Conservation (phyloP, 805 yeast species). For the Metschnikowia proteae region DNA sequence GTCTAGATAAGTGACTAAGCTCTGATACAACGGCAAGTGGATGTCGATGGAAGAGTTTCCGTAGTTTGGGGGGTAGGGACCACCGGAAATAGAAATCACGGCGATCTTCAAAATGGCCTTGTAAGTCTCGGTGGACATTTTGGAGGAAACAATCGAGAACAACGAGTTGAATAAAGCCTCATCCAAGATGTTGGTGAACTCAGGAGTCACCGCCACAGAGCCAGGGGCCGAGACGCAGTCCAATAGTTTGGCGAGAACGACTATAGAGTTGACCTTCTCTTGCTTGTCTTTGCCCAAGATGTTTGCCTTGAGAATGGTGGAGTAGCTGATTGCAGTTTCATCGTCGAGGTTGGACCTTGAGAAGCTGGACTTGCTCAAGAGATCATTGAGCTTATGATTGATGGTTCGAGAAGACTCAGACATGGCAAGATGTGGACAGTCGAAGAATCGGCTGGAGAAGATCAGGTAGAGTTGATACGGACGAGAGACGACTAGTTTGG, state of each 20-base stretch:
- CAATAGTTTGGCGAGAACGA: conserved; percentile 50
- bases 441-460: neutral
- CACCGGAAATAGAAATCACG: conserved; percentile 40
- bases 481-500: too few species aligned
- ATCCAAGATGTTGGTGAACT: conserved; percentile 35
- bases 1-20: conserved; percentile 37
- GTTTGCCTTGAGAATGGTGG: conserved; percentile 36
- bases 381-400: conserved; percentile 42
- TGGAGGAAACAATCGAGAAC: conserved; percentile 38
- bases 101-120: conserved; percentile 44
- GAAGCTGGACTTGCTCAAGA: conserved; percentile 33
- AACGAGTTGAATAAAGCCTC: conserved; percentile 38
- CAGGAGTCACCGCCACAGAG: conserved; percentile 39
- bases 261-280: conserved; percentile 50
- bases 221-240: conserved; percentile 34
- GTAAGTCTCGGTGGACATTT: conserved; percentile 44
- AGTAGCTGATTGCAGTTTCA: conserved; percentile 31
- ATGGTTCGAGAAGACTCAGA: conserved; percentile 40
- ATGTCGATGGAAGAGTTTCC: conserved; percentile 31
- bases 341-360: conserved; percentile 31
- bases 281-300: conserved; percentile 46
- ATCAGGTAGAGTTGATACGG: neutral
- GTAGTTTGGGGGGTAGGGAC: conserved; percentile 34
- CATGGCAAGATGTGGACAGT: conserved; percentile 19
- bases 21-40: conserved; percentile 35